Evolutionary conservation across 2,329 filamentous ascomycete species (phyloP), one percentile per base, ranked within the genome.

Genomic region (Ambrosiella xylebori): DNA sequence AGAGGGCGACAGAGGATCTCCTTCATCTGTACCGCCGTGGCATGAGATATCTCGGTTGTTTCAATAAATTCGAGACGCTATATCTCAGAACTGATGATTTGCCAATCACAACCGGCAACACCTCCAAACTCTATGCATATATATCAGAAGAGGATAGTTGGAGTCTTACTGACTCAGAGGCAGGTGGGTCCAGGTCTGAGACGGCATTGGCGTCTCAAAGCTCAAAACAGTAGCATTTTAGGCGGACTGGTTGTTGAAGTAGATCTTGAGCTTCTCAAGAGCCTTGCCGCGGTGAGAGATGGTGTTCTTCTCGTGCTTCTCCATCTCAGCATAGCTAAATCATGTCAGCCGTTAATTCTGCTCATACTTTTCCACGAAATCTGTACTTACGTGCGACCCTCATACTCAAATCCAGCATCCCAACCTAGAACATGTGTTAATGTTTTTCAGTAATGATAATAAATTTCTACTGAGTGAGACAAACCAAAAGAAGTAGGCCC

Each of bases 321-420:
- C 85, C 93, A 98, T 98, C 73, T 98, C 93, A 36, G 93, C 93
- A 68, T 95, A 85, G 1, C 81, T 85, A 54, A 51, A 39, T 19
- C 7, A 2, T 8, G n/a, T 47, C 19, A 47, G 11, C 44, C 5
- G 27, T 27, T 27, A 5, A 47, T n/a, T n/a, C n/a, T 15, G 8
- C 11, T 7, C n/a, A n/a, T 47, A 8, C 13, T 47, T 41, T n/a
- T 6, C 8, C 12, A 44, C 11, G 17, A 37, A 39, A 12, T 47
- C 27, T 45, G 11, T n/a, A 71, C 77, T 67, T 69, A 81, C 73
- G 93, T 98, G 71, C 88, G 75, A 47, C 90, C 90, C 63, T 94
- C 79, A 64, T 94, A 91, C 72, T 98, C 93, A 65, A 98, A 98
- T 63, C 95, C 85, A 1, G 93, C 82, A 69, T 98, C 93, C 93